phyloP scores from a whole-genome alignment of 2,329 filamentous ascomycete genomes.

The Aspergillus sp. region DNA sequence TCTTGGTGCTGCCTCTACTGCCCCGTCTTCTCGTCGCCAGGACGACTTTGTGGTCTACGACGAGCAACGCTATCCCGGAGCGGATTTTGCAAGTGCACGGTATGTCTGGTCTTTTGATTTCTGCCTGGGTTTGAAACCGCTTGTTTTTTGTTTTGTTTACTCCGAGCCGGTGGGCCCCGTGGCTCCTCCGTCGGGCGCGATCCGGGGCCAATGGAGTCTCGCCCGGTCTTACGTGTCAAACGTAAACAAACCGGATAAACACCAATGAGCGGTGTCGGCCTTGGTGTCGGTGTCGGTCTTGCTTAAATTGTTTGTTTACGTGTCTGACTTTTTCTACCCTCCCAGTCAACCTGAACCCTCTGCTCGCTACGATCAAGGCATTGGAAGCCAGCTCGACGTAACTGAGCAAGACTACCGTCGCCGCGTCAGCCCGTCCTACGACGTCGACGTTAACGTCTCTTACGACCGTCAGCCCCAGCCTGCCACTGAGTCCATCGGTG shows the following conservation, averaged over 20 bases:
- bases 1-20: too few species aligned
- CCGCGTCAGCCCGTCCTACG: constrained; percentile 47
- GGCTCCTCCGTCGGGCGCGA: constrained; percentile 8
- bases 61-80: constrained; percentile 34
- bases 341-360: constrained; percentile 48
- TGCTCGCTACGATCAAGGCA: constrained; percentile 38
- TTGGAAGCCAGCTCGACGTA: constrained; percentile 42
- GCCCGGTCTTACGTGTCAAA: constrained; percentile 17
- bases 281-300: constrained; percentile 6
- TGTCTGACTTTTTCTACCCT: constrained; percentile 14
- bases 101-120: constrained; percentile 27
- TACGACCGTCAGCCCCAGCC: constrained; percentile 11
- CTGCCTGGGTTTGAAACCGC: constrained; percentile 1
- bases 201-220: constrained; percentile 14
- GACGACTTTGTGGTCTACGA: background rate
- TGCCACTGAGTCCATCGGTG: constrained; percentile 11
- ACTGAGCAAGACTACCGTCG: constrained; percentile 57
- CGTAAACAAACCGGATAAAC: constrained; percentile 4
- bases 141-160: constrained; percentile 7
- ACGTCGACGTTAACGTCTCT: constrained; percentile 28
- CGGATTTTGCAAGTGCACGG: constrained; percentile 44
- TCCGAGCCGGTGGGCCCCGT: background rate
- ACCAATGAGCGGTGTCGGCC: constrained; percentile 17
- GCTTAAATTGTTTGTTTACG: constrained; percentile 3
- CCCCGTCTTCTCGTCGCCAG: too few species aligned